Evolutionary conservation across 345 rosid genomes (phyloP).

Genomic region (Luvunga scandens): DNA sequence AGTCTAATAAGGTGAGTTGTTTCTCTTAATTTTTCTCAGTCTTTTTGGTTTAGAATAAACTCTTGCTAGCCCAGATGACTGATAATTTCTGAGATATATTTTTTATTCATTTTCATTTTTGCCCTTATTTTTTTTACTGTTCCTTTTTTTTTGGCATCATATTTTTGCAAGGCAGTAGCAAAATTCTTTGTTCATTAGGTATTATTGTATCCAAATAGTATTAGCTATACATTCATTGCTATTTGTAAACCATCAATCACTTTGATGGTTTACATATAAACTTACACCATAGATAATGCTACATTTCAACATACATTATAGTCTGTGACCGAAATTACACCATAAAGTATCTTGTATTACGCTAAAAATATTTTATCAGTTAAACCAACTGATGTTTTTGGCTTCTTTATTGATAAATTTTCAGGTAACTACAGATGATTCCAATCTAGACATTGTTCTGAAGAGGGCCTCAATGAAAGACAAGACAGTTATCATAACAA

Average conservation of each 20-base stretch:
- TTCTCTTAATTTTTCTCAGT: not conserved
- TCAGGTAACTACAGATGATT: not conserved
- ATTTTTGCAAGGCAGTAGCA: not conserved
- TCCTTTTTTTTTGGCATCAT: not conserved
- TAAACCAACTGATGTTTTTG: not conserved
- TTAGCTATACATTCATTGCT: no score
- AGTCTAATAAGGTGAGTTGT: not conserved
- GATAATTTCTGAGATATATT: not conserved
- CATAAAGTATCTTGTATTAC: no score
- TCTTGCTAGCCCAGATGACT: not conserved
- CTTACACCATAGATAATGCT: no score
- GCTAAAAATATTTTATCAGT: not conserved
- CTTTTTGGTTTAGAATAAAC: not conserved
- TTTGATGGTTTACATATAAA: not conserved
- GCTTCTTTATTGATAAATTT: not conserved
- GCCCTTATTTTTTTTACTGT: not conserved
- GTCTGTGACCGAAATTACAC: no score
- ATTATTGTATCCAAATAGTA: no score
- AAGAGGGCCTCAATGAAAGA: conserved; percentile 11
- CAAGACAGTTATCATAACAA: conserved; percentile 64
- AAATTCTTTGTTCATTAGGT: not conserved
- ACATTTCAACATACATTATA: no score
- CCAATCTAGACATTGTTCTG: not conserved
- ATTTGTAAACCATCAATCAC: not conserved
- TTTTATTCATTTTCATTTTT: not conserved